Percentiles rank a stretch among this genome's conserved stretches.
These are phyloP conservation scores for Batrachochytrium dendrobatidis DNA, from an alignment of 371 early-diverging fungal species.

Conservation along the genomic window DNA sequence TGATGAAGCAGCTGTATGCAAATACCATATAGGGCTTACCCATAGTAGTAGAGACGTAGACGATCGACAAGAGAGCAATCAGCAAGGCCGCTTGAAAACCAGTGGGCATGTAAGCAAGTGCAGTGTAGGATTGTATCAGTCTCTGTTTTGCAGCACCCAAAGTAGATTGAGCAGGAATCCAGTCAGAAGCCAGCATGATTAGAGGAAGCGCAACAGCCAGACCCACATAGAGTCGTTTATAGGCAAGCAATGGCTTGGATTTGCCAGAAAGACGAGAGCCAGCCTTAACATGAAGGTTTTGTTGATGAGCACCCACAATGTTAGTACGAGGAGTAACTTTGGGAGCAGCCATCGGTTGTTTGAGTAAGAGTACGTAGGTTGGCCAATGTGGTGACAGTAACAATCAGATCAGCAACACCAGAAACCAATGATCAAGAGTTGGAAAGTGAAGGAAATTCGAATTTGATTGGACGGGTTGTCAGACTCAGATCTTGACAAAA, in stretches of 20 bases:
- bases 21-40: slow-evolving; percentile 24
- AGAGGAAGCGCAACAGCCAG: slow-evolving; percentile 21
- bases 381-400: too few species aligned
- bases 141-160: slow-evolving; percentile 15
- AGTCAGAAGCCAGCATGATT: slow-evolving; percentile 22
- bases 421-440: too few species aligned
- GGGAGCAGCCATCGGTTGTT: too few species aligned
- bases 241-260: slow-evolving; percentile 5
- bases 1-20: slow-evolving; percentile 60
- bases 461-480: too few species aligned
- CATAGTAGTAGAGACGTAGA: slow-evolving; percentile 15
- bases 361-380: too few species aligned
- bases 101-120: slow-evolving; percentile 19
- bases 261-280: slow-evolving; percentile 7
- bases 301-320: slow-evolving; percentile 15
- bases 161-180: slow-evolving; percentile 18
- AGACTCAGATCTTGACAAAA: too few species aligned
- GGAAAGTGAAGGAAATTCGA: too few species aligned
- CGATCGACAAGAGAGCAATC: slow-evolving; percentile 11
- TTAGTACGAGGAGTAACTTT: slow-evolving; percentile 10
- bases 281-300: slow-evolving; percentile 9
- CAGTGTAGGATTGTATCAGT: slow-evolving; percentile 9
- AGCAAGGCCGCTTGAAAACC: slow-evolving; percentile 18
- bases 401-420: too few species aligned
- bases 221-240: slow-evolving; percentile 31